These are phyloP conservation scores for Crassisporium funariophilum DNA, from an alignment of 768 basidiomycete species.

Conservation along the genomic window DNA sequence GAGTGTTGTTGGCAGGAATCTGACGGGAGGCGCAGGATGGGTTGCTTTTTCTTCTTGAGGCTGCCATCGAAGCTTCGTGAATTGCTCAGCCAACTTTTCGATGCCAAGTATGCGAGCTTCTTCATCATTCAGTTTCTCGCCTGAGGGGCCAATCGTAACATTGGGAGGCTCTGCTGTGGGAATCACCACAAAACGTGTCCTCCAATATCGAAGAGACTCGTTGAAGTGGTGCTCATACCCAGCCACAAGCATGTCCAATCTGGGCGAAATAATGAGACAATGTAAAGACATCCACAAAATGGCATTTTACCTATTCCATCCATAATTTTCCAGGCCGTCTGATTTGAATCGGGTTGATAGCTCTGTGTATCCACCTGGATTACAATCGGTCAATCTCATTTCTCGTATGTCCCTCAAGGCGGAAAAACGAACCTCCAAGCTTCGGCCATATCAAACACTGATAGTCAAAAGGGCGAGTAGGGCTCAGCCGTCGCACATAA, in stretches of 20 bases:
- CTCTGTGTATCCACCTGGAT: conserved; percentile 74
- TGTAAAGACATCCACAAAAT: background rate
- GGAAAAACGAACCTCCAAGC: conserved; percentile 56
- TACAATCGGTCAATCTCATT: conserved; percentile 3
- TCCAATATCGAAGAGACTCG: conserved; percentile 88
- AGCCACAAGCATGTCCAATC: conserved; percentile 83
- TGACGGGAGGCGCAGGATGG: conserved; percentile 57
- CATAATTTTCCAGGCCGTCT: conserved; percentile 80
- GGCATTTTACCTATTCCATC: conserved; percentile 77
- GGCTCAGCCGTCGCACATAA: conserved; percentile 75
- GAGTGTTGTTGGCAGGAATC: conserved; percentile 83
- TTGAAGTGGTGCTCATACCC: conserved; percentile 81
- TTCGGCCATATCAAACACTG: conserved; percentile 94
- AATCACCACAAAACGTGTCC: conserved; percentile 91
- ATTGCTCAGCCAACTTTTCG: conserved; percentile 87
- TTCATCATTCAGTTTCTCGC: conserved; percentile 81
- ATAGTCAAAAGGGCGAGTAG: conserved; percentile 69
- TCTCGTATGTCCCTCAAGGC: too few species aligned
- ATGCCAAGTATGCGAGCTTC: conserved; percentile 89
- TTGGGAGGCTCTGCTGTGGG: conserved; percentile 76
- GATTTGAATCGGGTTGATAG: conserved; percentile 72
- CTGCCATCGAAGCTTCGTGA: conserved; percentile 84
- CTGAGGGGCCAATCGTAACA: conserved; percentile 55
- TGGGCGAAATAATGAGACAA: conserved; percentile 25
- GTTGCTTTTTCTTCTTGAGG: conserved; percentile 55